Evolutionary conservation across 2,329 filamentous ascomycete species (phyloP), one percentile per base, ranked within the genome.

Genomic region (Lachnellula willkommii): DNA sequence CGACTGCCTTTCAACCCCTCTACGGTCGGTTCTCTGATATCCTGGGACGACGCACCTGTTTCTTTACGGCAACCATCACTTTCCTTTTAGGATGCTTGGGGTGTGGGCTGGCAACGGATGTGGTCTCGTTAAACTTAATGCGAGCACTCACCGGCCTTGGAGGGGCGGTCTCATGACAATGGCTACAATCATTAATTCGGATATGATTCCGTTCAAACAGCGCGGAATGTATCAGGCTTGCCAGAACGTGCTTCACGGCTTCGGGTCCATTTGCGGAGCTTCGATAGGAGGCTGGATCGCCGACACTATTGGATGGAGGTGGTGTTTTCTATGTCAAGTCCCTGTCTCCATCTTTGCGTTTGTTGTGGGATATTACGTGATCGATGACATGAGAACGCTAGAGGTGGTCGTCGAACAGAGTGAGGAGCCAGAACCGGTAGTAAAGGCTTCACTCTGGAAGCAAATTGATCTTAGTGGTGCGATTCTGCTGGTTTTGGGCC

Each of bases 21-120:
- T 88, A 88, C 63, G 87, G 86, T 1, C 80, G 87, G 1, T 74
- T 89, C 3, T 88, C 85, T 0, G 87, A 90, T 65, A 84, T 86
- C 5, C 79, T 89, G 55, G 86, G 86, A 1, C 77, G 85, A 4
- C 78, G 82, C 1, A 65, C 77, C 3, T 80, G 82, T 57, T 88
- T 88, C 69, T 79, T 89, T 55, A 78, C 82, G n/a, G 81, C 83
- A 0, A 82, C 83, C 0, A 61, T 81, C 2, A 77, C 82, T 0
- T 88, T 90, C 65, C 75, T 79, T 8, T 54, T 78, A 0, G 85
- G 85, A 0, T 88, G 84, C 57, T 71, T 84, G 3, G 86, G 85
- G 47, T 89, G 86, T 64, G 83, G 79, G 0, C 63, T 86, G 5
- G 83, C 85, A 0, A 72, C 71, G 7, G 77, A 80, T 61, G 78